These are phyloP conservation scores for Epichloe scottii DNA, from an alignment of 2,329 filamentous ascomycete genomes.

Conservation along the genomic window DNA sequence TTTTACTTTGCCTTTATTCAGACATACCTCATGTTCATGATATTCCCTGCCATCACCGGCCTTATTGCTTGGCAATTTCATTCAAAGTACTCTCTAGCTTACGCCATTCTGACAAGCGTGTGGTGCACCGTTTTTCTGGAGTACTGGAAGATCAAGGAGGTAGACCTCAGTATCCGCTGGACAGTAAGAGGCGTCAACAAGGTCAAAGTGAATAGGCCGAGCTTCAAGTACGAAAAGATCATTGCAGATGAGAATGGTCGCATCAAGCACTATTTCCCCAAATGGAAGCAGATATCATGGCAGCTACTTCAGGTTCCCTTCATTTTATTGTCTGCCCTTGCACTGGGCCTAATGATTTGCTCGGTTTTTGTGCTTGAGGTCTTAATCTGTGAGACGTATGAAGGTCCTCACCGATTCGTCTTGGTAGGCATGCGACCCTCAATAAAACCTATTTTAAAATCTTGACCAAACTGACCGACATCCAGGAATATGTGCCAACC, in stretches of 20 bases:
- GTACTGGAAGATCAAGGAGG: constrained; percentile 67
- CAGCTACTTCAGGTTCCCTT: constrained; percentile 62
- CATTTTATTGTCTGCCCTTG: constrained; percentile 41
- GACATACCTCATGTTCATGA: constrained; percentile 58
- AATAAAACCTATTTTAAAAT: no score
- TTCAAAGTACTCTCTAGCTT: constrained; percentile 57
- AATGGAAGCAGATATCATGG: constrained; percentile 48
- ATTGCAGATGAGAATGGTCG: constrained; percentile 52
- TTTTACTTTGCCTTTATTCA: constrained; percentile 80
- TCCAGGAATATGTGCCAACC: constrained; percentile 58
- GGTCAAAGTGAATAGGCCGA: constrained; percentile 51
- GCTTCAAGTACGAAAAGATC: constrained; percentile 52
- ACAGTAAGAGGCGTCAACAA: constrained; percentile 54
- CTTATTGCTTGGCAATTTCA: constrained; percentile 56
- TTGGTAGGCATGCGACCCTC: constrained; percentile 32
- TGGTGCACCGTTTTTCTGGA: constrained; percentile 67
- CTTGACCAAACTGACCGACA: background rate
- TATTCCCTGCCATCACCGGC: constrained; percentile 57
- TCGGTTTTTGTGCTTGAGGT: constrained; percentile 62
- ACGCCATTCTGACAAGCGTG: constrained; percentile 52
- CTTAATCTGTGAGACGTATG: constrained; percentile 62
- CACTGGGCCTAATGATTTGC: constrained; percentile 54
- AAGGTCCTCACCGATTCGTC: constrained; percentile 53
- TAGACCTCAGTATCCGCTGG: constrained; percentile 62
- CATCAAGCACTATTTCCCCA: constrained; percentile 47